Evolutionary conservation across 2,329 filamentous ascomycete species (phyloP).

Genomic region (Westerdykella sp.): DNA sequence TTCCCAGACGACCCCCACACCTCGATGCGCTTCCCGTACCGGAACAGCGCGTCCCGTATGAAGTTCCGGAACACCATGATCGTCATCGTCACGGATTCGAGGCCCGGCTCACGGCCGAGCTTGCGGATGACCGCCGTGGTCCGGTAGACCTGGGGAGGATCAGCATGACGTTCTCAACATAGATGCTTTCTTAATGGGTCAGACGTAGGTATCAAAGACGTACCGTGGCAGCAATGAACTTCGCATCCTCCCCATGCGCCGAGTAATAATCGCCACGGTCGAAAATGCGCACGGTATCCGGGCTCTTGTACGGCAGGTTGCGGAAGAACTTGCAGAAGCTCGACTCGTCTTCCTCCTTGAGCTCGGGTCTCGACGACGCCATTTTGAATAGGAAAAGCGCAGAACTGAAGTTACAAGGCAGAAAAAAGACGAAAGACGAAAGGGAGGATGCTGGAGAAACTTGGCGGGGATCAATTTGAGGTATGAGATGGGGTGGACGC

Average conservation of each 20-base stretch:
- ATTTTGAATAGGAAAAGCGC: conserved; percentile 31
- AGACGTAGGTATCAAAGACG: conserved; percentile 13
- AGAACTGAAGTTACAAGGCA: background rate
- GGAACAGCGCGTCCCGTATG: conserved; percentile 86
- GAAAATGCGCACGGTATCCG: conserved; percentile 81
- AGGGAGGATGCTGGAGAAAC: background rate
- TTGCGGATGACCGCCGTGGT: conserved; percentile 92
- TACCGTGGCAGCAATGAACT: conserved; percentile 73
- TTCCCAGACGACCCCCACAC: conserved; percentile 65
- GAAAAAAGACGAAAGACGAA: background rate
- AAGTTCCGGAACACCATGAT: conserved; percentile 94
- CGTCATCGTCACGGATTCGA: conserved; percentile 93
- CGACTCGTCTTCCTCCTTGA: conserved; percentile 84
- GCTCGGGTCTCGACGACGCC: conserved; percentile 52
- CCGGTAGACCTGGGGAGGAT: conserved; percentile 69
- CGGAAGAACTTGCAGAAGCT: conserved; percentile 97
- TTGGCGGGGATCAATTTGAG: conserved; percentile 1
- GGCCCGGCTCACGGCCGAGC: conserved; percentile 74
- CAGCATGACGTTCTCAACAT: background rate
- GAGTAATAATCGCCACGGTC: conserved; percentile 95
- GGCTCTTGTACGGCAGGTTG: conserved; percentile 63
- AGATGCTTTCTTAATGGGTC: background rate
- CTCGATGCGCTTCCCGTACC: conserved; percentile 82
- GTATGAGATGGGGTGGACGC: conserved; percentile 4
- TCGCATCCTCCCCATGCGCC: conserved; percentile 79